Base-by-base conservation (phyloP, 495 filamentous ascomycete species). In the Aspergillus heteromorphus region DNA sequence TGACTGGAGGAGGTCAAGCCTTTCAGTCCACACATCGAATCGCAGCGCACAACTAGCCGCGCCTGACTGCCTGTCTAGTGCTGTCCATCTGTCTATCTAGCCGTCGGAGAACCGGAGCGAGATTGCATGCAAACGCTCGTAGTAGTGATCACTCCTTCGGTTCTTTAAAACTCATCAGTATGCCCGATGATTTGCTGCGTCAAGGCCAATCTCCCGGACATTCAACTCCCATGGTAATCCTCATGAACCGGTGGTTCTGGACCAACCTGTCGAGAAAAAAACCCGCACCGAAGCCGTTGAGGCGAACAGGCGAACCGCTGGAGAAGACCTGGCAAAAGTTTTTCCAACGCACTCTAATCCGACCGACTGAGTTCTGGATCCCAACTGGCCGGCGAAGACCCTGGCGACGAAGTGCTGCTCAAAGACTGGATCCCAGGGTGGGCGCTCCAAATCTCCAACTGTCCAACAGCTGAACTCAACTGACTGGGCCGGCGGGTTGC, bases 71-170 rank as follows among this genome's bases (percentile, higher is more conserved):
- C 43, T 30, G 43, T 27, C 23, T 3, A 27, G 4, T 27, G 23
- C 23, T 7, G 23, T 27, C 23, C 23, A 3, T 3, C 4, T 3
- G 3, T 7, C 23, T 27, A 18, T 9, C 40, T 19, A 16, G 21
- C 43, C 43, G 43, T 47, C 43, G 43, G 43, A 47, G 43, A 10
- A n/a, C 43, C 43, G 43, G 43, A 47, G 21, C 20, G 27, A 30
- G n/a, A 17, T 29, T n/a, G 18, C 11, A 27, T 27, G 43, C 27
- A 47, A n/a, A 27, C 20, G 21, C 13, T 29, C 43, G 14, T 6
- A 27, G 14, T 5, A 21, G 16, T 42, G 23, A 27, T 27, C 23
- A 7, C 23, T 27, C 23, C 7, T 27, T 27, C 23, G 23, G 23
- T 3, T 27, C 4, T 27, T n/a, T n/a, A n/a, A n/a, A n/a, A n/a